Conservation (phyloP, 495 filamentous ascomycete species). For the Hypoxylon rickii region DNA sequence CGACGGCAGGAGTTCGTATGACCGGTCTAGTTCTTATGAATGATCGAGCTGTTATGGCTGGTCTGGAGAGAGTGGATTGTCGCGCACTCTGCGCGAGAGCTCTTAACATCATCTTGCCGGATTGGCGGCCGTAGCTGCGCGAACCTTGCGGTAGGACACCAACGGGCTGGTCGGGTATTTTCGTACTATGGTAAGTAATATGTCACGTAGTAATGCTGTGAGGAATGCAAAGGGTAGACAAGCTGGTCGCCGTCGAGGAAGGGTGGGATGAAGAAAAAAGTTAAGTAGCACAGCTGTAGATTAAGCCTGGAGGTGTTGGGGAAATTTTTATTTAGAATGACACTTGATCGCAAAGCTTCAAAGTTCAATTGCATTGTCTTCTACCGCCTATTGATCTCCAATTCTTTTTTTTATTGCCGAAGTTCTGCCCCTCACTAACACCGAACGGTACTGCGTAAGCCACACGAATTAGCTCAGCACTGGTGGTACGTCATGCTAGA, state of each 20-base stretch:
- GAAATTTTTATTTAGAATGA: background rate
- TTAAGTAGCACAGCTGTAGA: no score
- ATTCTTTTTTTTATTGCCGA: conserved; percentile 25
- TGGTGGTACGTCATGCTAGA: no score
- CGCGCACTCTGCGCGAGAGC: conserved; percentile 45
- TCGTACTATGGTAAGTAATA: background rate
- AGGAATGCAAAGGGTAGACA: background rate
- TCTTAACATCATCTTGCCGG: conserved; percentile 47
- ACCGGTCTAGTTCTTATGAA: conserved; percentile 36
- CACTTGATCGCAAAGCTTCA: background rate
- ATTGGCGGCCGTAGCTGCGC: conserved; percentile 7
- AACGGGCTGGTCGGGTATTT: background rate
- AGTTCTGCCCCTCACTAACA: conserved; percentile 19
- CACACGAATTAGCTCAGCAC: no score
- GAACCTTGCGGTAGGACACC: background rate
- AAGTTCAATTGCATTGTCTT: background rate
- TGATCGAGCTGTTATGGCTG: conserved; percentile 32
- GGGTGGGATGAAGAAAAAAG: background rate
- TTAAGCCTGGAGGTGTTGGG: background rate
- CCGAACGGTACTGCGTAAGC: no score
- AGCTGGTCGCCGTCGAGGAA: background rate
- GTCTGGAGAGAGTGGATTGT: conserved; percentile 33
- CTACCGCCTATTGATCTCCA: conserved; percentile 10
- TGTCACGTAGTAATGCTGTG: no score
- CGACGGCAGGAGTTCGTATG: conserved; percentile 19